Percentiles rank a stretch among this genome's conserved stretches.
These are phyloP conservation scores for Crithidia bombi DNA, from an alignment of 208 protist species.

Conservation along the genomic window DNA sequence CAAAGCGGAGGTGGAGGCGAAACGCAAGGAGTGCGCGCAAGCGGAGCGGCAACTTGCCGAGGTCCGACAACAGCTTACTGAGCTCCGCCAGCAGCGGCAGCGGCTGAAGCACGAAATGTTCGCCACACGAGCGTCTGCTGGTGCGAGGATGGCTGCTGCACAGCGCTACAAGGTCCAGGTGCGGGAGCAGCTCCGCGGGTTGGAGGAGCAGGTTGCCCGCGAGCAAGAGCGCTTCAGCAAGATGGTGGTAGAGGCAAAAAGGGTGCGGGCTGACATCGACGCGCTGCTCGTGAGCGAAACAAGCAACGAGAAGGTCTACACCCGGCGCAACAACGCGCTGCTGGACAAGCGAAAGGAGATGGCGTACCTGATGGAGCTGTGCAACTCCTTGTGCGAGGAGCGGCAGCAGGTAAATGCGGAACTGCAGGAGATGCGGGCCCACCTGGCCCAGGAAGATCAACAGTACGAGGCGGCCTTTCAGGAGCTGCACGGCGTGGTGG, in stretches of 20 bases:
- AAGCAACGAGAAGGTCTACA: slow-evolving; percentile 89
- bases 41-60: slow-evolving; percentile 45
- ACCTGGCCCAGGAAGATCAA: slow-evolving; percentile 46
- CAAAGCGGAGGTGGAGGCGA: slow-evolving; percentile 41
- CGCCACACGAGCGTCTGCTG: slow-evolving; percentile 7
- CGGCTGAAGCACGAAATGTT: slow-evolving; percentile 13
- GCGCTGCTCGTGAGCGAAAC: slow-evolving; percentile 83
- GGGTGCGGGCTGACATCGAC: slow-evolving; percentile 86
- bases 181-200: slow-evolving; percentile 70
- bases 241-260: slow-evolving; percentile 76
- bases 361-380: slow-evolving; percentile 92
- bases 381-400: slow-evolving; percentile 87
- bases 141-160: slow-evolving; percentile 9
- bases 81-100: slow-evolving; percentile 30
- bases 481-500: slow-evolving; percentile 73
- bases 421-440: slow-evolving; percentile 42
- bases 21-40: slow-evolving; percentile 53
- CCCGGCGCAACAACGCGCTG: slow-evolving; percentile 80
- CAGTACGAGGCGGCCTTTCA: slow-evolving; percentile 75
- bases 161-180: slow-evolving; percentile 30
- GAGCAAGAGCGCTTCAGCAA: slow-evolving; percentile 88
- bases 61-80: slow-evolving; percentile 30
- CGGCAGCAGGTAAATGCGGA: slow-evolving; percentile 58
- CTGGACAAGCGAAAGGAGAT: slow-evolving; percentile 92
- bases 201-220: slow-evolving; percentile 91